A percentile compares a stretch with the other conserved stretches of the same genome.
phyloP scores from a whole-genome alignment of 1,284 basidiomycete species.

The Ustanciosporium gigantosporum region DNA sequence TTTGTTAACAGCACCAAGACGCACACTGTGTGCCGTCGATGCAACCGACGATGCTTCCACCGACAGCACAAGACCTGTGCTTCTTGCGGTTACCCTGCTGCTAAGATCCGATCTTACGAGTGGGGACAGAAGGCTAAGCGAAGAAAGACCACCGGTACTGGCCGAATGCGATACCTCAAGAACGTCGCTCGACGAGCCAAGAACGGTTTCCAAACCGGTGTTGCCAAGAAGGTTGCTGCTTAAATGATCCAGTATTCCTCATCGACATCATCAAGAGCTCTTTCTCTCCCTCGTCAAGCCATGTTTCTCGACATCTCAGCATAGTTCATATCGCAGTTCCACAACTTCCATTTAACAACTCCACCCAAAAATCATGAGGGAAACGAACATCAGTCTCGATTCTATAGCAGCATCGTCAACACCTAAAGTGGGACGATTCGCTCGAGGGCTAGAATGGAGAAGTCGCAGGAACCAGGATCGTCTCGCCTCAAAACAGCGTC shows the following conservation, averaged over 20 bases:
- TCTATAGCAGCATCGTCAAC: too few species aligned
- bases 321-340: too few species aligned
- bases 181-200: slow-evolving; percentile 66
- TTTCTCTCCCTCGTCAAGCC: slow-evolving; percentile 1
- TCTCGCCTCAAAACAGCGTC: neutral
- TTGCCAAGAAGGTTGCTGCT: slow-evolving; percentile 56
- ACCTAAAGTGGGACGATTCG: too few species aligned
- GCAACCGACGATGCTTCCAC: slow-evolving; percentile 90
- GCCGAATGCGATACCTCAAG: slow-evolving; percentile 94
- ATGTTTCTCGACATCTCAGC: too few species aligned
- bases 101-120: slow-evolving; percentile 92
- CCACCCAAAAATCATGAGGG: too few species aligned
- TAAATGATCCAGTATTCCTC: slow-evolving; percentile 40
- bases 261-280: slow-evolving; percentile 2
- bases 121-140: slow-evolving; percentile 99
- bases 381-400: too few species aligned
- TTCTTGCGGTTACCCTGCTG: slow-evolving; percentile 93
- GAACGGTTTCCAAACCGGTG: slow-evolving; percentile 77
- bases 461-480: neutral
- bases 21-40: slow-evolving; percentile 81
- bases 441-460: too few species aligned
- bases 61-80: slow-evolving; percentile 96
- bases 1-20: slow-evolving; percentile 83
- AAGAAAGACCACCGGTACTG: slow-evolving; percentile 96
- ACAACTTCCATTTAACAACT: too few species aligned